Evolutionary conservation across 1,284 basidiomycete species (phyloP).

Genomic region (Melampsora larici-populina): DNA sequence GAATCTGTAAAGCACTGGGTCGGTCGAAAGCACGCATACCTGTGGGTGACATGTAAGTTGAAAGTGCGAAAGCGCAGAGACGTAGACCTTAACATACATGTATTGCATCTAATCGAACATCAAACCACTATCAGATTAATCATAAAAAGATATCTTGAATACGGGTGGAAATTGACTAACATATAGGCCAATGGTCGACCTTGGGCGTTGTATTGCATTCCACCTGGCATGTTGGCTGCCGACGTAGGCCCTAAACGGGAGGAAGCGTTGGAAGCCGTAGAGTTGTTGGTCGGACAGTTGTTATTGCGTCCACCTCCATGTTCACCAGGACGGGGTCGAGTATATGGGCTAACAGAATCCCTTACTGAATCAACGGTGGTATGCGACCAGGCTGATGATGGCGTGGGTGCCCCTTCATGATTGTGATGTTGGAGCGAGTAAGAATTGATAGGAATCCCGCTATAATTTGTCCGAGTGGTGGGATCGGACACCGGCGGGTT

Average conservation of each 20-base stretch:
- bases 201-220: constrained; percentile 43
- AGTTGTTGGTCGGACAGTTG: constrained; percentile 18
- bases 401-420: constrained; percentile 10
- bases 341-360: constrained; percentile 35
- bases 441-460: constrained; percentile 8
- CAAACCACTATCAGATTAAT: neutral
- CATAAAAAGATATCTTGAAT: constrained; percentile 2
- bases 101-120: constrained; percentile 22
- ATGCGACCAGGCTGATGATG: constrained; percentile 12
- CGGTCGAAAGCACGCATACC: constrained; percentile 37
- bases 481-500: no score
- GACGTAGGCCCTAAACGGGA: neutral
- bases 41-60: neutral
- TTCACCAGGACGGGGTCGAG: constrained; percentile 10
- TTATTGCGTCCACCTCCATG: neutral
- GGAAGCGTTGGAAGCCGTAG: constrained; percentile 6
- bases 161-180: neutral
- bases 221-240: constrained; percentile 16
- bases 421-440: constrained; percentile 23
- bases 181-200: constrained; percentile 42
- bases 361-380: constrained; percentile 31
- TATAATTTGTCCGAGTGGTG: neutral
- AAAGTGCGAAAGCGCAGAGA: neutral
- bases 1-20: constrained; percentile 41
- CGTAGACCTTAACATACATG: constrained; percentile 7